Conservation (phyloP, 1,284 basidiomycete species). For the Microbotryum lychnidis-dioicae region DNA sequence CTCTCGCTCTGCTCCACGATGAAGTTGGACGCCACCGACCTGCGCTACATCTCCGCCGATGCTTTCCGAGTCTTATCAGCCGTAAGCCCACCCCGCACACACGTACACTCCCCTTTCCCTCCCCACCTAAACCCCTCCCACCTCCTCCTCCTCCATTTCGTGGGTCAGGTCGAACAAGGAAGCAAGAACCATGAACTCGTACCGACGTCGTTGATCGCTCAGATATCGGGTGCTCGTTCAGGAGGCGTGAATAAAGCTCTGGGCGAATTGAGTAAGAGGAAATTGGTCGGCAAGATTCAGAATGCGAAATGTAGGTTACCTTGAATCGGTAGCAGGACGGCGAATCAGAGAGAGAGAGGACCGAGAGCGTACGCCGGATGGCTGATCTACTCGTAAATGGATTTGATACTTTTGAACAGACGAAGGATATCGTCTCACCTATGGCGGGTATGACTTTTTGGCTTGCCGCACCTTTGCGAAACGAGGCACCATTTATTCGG, state of each 20-base stretch:
- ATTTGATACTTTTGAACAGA: constrained; percentile 49
- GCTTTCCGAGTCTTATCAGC: constrained; percentile 92
- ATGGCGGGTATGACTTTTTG: constrained; percentile 93
- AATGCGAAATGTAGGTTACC: constrained; percentile 70
- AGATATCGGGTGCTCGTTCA: constrained; percentile 80
- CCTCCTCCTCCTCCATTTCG: background rate
- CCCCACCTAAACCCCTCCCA: background rate
- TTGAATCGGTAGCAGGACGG: background rate
- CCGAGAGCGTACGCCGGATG: background rate
- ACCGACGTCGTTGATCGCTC: constrained; percentile 75
- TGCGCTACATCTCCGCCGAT: constrained; percentile 83
- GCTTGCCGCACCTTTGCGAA: constrained; percentile 89
- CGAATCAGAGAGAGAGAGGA: background rate
- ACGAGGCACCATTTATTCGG: constrained; percentile 66
- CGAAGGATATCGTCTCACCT: constrained; percentile 93
- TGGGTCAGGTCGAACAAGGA: constrained; percentile 79
- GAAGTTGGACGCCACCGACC: constrained; percentile 44
- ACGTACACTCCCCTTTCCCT: background rate
- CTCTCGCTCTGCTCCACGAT: constrained; percentile 3
- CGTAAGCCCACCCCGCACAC: constrained; percentile 47
- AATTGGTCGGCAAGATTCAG: constrained; percentile 79
- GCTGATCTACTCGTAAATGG: background rate
- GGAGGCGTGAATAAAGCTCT: constrained; percentile 91
- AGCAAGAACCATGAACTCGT: constrained; percentile 97
- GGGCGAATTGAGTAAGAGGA: constrained; percentile 81